A percentile compares a stretch with the other conserved stretches of the same genome.
phyloP scores from a whole-genome alignment of 1,284 basidiomycete species.

The Rhodofomes roseus region DNA sequence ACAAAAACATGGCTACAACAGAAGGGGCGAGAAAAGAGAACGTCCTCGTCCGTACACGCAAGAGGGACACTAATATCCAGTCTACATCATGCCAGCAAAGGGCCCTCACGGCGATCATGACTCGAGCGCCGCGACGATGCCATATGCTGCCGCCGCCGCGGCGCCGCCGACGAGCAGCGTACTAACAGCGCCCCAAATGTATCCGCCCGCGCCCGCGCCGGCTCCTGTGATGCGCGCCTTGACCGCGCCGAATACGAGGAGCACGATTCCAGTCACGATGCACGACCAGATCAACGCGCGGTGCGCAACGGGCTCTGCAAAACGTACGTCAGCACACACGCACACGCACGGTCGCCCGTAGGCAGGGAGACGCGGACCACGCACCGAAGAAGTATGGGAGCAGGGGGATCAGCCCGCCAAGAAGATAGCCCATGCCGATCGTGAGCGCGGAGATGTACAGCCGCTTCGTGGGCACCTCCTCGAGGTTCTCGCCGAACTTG shows the following conservation, averaged over 20 bases:
- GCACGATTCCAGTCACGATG: constrained; percentile 77
- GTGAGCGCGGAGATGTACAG: constrained; percentile 86
- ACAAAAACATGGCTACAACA: background rate
- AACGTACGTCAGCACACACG: background rate
- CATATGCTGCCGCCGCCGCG: constrained; percentile 87
- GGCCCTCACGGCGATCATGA: constrained; percentile 2
- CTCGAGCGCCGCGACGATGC: constrained; percentile 79
- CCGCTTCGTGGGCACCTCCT: constrained; percentile 53
- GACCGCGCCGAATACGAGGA: constrained; percentile 86
- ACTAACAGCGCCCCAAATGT: constrained; percentile 82
- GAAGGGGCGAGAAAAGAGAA: background rate
- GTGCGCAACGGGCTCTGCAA: constrained; percentile 42
- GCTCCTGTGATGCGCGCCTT: constrained; percentile 90
- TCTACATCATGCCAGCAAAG: background rate
- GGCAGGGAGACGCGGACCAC: constrained; percentile 4
- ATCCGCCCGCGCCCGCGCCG: constrained; percentile 49
- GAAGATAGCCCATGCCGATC: constrained; percentile 83
- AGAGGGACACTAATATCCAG: background rate
- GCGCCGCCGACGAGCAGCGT: constrained; percentile 90
- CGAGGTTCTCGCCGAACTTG: constrained; percentile 89
- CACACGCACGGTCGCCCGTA: background rate
- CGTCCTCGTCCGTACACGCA: background rate
- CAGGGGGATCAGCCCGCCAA: constrained; percentile 87
- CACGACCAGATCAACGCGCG: constrained; percentile 71
- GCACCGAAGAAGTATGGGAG: constrained; percentile 88